Conservation (phyloP, 805 yeast species). For the Blastobotrys robertii region DNA sequence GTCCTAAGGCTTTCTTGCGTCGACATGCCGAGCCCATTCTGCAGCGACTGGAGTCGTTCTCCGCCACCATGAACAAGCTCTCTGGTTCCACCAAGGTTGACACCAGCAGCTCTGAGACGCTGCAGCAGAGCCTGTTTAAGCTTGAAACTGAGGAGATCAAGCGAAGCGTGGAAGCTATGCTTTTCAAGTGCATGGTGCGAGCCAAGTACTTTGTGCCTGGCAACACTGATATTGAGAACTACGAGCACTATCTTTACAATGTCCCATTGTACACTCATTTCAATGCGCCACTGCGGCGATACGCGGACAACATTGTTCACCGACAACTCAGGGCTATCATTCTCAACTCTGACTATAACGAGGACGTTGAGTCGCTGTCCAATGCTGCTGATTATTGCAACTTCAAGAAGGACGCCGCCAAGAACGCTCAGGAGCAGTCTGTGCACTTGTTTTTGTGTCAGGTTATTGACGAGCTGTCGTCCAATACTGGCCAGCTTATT, state of each 20-base stretch:
- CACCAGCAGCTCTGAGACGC: constrained; percentile 58
- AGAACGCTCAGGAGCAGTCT: constrained; percentile 89
- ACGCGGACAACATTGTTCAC: constrained; percentile 87
- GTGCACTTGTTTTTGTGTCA: constrained; percentile 78
- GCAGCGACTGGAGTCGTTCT: constrained; percentile 70
- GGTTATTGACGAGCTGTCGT: constrained; percentile 64
- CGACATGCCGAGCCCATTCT: constrained; percentile 80
- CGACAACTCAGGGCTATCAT: constrained; percentile 74
- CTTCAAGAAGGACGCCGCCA: constrained; percentile 91
- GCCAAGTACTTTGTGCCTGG: constrained; percentile 89
- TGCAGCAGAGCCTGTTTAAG: constrained; percentile 59
- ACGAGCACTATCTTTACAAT: constrained; percentile 72
- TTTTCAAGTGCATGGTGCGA: constrained; percentile 72
- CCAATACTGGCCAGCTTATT: constrained; percentile 60
- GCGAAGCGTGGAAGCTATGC: constrained; percentile 64
- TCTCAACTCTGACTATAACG: constrained; percentile 23
- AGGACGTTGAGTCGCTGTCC: constrained; percentile 47
- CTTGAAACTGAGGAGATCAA: constrained; percentile 56
- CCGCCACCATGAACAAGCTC: constrained; percentile 50
- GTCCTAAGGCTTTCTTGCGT: constrained; percentile 75
- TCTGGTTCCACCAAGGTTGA: constrained; percentile 46
- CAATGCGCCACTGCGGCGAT: constrained; percentile 85
- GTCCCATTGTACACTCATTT: constrained; percentile 86
- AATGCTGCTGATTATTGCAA: constrained; percentile 87
- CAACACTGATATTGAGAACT: constrained; percentile 65